Evolutionary conservation across 169 alveolate genomes (phyloP).

Genomic region (Miamiensis avidus): DNA sequence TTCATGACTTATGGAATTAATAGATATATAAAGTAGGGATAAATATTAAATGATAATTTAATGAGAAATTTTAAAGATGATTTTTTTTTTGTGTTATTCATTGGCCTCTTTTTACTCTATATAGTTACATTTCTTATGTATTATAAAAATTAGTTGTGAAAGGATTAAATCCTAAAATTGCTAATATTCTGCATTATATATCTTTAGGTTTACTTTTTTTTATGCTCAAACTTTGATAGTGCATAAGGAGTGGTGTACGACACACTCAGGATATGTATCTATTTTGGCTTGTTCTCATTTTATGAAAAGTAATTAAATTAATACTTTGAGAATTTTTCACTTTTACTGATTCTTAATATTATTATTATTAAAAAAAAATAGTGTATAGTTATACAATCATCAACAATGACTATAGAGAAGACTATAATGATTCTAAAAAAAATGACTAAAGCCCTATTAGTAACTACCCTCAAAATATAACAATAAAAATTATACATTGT

Average conservation of each 20-base stretch:
- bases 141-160: background rate
- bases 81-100: background rate
- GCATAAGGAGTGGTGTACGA: constrained; percentile 3
- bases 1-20: background rate
- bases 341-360: background rate
- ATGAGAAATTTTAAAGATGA: constrained; percentile 10
- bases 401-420: constrained; percentile 5
- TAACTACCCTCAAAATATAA: constrained; percentile 29
- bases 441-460: background rate
- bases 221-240: background rate
- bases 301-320: background rate
- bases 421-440: background rate
- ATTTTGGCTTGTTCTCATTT: constrained; percentile 7
- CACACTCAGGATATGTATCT: constrained; percentile 3
- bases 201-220: background rate
- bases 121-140: background rate
- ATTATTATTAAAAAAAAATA: no score
- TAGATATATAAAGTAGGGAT: background rate
- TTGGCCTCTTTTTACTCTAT: constrained; percentile 10
- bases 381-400: background rate
- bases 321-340: no score
- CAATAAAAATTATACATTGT: no score
- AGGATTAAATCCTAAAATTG: constrained; percentile 4
- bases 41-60: background rate
- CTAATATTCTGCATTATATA: background rate